Evolutionary conservation across 352 stramenopile species (phyloP), one percentile per base, ranked within the genome.

Genomic region (Globisporangium recalcitrans): DNA sequence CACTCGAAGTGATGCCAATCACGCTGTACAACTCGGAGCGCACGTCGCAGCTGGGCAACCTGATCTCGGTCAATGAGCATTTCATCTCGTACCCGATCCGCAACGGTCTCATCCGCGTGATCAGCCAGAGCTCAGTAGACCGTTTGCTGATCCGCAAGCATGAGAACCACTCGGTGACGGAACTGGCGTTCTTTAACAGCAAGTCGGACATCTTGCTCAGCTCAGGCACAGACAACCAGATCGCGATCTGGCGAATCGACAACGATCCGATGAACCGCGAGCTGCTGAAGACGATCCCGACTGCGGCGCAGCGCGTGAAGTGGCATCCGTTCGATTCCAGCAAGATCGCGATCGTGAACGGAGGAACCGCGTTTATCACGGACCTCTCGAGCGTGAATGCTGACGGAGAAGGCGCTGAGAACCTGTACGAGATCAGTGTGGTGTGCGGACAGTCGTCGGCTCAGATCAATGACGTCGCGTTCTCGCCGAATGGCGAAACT

Each of bases 11-110:
- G 24, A 91, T 82, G 69, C 82, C 82, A 0, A 90, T 94, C 63
- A 92, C 83, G 67, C 69, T 92, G 52, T 94, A 94, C 62, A 81
- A 72, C 34, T 94, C 85, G 56, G 78, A 90, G 71, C 80, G 85
- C 36, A 77, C 71, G 55, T 90, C 83, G 53, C 78, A 86, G 61
- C 64, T 86, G 44, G 85, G 85, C 11, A 90, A 72, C 60, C 73
- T 94, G 38, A 84, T 94, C 29, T 87, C 80, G 10, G 81, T 94
- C 36, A 94, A 90, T 62, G 75, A 91, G 46, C 71, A 92, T 38
- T 94, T 90, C 70, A 92, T 94, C 58, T 90, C 82, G 66, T 94
- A 94, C 69, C 85, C 85, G 49, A 94, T 91, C 51, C 77, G 82
- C 27, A 92, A 92, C 57, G 85, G 85, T 9, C 69, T 94, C 46